A percentile compares a stretch with the other conserved stretches of the same genome.
These are phyloP conservation scores for Durusdinium trenchii DNA, from an alignment of 73 alveolate genomes.

Conservation along the genomic window DNA sequence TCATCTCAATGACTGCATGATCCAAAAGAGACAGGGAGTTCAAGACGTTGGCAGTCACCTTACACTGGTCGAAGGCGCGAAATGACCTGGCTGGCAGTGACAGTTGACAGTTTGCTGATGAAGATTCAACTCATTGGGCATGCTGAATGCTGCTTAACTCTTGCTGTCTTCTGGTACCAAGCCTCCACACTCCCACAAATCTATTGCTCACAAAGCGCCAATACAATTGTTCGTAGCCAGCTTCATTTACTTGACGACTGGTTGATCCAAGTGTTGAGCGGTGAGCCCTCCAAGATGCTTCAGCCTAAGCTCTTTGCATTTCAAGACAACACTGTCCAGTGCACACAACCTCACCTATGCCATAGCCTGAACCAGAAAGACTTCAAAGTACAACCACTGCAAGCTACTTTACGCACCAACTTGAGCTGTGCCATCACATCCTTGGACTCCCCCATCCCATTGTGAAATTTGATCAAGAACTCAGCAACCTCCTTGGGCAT, in stretches of 20 bases:
- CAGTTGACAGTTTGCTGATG: too few relatives aligned
- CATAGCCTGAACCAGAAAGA: not conserved
- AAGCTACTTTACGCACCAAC: not conserved
- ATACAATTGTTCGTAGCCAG: not conserved
- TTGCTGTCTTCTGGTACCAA: too few relatives aligned
- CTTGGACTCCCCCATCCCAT: not conserved
- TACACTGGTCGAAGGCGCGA: not conserved
- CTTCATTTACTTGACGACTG: not conserved
- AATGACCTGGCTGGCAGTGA: too few relatives aligned
- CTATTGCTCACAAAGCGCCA: not conserved
- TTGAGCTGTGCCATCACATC: not conserved
- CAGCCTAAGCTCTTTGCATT: not conserved
- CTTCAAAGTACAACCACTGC: too few relatives aligned
- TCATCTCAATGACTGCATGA: not conserved
- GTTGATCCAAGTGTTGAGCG: not conserved
- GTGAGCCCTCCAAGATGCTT: not conserved
- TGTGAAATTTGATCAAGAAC: slow-evolving; percentile 36
- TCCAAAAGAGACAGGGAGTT: not conserved
- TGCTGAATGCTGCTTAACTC: too few relatives aligned
- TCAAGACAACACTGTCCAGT: not conserved
- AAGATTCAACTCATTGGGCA: too few relatives aligned
- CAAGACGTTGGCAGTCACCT: not conserved
- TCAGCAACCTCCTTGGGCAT: not conserved
- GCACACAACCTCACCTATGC: not conserved
- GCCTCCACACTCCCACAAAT: slow-evolving; percentile 37